phyloP scores from a whole-genome alignment of 139 green algal genomes.

The Chlorella sp. region DNA sequence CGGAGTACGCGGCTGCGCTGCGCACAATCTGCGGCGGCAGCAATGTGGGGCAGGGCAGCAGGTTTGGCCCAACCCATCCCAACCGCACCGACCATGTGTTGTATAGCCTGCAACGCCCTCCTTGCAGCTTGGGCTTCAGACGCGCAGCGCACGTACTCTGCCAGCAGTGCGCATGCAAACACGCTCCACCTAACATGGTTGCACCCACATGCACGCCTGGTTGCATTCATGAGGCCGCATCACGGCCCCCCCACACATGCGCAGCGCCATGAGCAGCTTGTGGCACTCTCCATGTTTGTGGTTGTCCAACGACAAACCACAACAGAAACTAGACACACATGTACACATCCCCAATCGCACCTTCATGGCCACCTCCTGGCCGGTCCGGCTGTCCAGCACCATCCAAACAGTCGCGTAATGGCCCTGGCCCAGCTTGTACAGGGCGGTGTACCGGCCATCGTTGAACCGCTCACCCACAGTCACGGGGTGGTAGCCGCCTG shows the following conservation, averaged over 20 bases:
- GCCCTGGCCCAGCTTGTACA: slow-evolving; percentile 96
- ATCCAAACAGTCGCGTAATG: slow-evolving; percentile 99
- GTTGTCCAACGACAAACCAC: not conserved
- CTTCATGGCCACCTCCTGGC: slow-evolving; percentile 67
- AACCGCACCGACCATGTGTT: no score
- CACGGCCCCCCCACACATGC: no score
- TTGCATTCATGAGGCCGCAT: no score
- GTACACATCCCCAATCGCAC: slow-evolving; percentile 43
- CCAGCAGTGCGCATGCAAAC: no score
- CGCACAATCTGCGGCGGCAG: slow-evolving; percentile 74
- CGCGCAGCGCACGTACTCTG: no score
- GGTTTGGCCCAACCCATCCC: no score
- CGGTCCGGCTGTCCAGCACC: slow-evolving; percentile 70
- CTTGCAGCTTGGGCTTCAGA: no score
- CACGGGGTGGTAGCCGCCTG: slow-evolving; percentile 97
- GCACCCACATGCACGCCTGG: no score
- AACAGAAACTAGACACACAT: not conserved
- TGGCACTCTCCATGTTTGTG: no score
- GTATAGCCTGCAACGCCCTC: no score
- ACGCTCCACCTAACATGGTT: no score
- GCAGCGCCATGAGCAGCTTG: no score
- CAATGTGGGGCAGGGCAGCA: not conserved
- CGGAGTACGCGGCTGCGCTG: slow-evolving; percentile 93
- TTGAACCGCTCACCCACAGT: slow-evolving; percentile 90
- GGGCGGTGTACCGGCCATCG: slow-evolving; percentile 87